Base-by-base conservation (phyloP, 2,329 filamentous ascomycete species). In the Plenodomus lindquistii region DNA sequence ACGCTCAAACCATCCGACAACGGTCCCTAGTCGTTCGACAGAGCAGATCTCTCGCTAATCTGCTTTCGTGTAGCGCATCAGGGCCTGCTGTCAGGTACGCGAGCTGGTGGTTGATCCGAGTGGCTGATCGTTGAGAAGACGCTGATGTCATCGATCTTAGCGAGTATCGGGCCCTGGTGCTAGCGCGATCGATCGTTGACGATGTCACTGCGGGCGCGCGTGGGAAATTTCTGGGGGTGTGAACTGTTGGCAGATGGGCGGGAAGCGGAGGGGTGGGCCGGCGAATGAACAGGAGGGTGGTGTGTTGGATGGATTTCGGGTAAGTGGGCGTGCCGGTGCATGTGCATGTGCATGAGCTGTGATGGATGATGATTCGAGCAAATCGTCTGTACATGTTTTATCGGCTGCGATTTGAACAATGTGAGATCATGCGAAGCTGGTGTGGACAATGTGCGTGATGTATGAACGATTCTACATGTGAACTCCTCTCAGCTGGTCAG, bases 91-190 rank as follows among this genome's bases (percentile, higher is more conserved):
- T 46, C 42, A 50, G 48, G 48, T 50, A 50, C 48, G 43, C 42
- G 42, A 22, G 11, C 9, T 18, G 35, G 17, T 39, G 13, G 35
- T 6, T 34, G 39, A 16, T 10, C 48, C 43, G 43, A 46, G 37
- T 38, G 22, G 48, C 36, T 39, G 38, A 42, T 48, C 15, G 15
- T 5, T 10, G 10, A 21, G 24, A 17, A 2, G 6, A 13, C 29
- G 17, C 38, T 46, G 48, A 50, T 50, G 48, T 46, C 47, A 54
- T 51, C 22, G 42, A 48, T 39, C 18, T 51, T 54, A 48, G 40
- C 41, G 51, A 22, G 4, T 24, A 44, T 47, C 41, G 41, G 34
- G 22, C 39, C 4, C 15, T 17, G n/a, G 16, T 5, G 16, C 13
- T 6, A 43, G 21, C 10, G 27, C 24, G 21, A 17, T 24, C 10